These are phyloP conservation scores for Phoenix roebelenii DNA, from an alignment of 176 grass and related monocot genomes.

Conservation along the genomic window DNA sequence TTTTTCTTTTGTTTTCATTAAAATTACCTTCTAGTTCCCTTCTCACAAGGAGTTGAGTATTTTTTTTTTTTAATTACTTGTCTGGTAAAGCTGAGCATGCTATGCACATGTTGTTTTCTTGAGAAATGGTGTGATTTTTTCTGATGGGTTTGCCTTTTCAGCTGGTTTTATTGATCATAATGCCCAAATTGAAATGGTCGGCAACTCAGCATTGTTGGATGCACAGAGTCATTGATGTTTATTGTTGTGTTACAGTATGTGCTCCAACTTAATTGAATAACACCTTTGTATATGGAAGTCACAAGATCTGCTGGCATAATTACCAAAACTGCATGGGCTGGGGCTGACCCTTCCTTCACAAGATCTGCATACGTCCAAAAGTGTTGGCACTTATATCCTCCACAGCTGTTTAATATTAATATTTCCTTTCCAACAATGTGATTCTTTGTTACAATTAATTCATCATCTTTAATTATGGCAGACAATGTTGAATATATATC, in stretches of 20 bases:
- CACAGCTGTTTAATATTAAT: no score
- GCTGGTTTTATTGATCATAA: constrained; percentile 60
- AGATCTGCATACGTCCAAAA: constrained; percentile 62
- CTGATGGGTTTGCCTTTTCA: constrained; percentile 19
- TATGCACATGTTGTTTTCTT: no score
- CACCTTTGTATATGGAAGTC: constrained; percentile 82
- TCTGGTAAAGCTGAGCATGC: no score
- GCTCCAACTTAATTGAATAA: constrained; percentile 65
- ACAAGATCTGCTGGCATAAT: constrained; percentile 85
- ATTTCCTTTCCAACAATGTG: no score
- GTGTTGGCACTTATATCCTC: neutral
- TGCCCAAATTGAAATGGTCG: constrained; percentile 37
- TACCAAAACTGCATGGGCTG: constrained; percentile 66
- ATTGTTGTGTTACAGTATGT: constrained; percentile 78
- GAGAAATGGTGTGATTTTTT: no score
- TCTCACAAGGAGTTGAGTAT: no score
- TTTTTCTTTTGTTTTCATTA: no score
- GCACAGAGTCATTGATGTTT: constrained; percentile 56
- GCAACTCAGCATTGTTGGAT: constrained; percentile 22
- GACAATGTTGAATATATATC: no score
- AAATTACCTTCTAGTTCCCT: no score
- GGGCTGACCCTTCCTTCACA: constrained; percentile 83
- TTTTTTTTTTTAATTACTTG: no score
- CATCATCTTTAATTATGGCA: no score
- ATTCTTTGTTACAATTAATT: no score